Base-by-base conservation (phyloP, 169 alveolate genomes). In the Cryptosporidium ubiquitum region DNA sequence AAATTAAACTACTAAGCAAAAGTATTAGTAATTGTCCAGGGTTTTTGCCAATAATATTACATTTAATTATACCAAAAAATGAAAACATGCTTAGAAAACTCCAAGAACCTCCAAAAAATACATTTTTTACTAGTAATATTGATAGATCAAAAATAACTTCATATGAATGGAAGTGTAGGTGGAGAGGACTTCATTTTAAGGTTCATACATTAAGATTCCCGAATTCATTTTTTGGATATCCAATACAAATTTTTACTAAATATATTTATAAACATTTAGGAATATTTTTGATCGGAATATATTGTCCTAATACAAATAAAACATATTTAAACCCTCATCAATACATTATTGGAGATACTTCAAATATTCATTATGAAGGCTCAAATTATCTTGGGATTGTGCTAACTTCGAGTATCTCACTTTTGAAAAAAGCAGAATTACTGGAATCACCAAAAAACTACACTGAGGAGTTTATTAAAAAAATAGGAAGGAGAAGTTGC, bases 201-300 rank as follows among this genome's bases (percentile, higher is more conserved):
- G 84, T 69, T 69, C 18, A 69, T 23, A 69, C 84, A 69, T 69
- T 69, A n/a, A 39, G 42, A 69, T 69, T 69, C 23, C 84, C 84
- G 14, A 44, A 10, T 7, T 69, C 84, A 9, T 69, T 69, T 31
- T 26, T 31, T 69, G 84, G 84, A 26, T 69, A 69, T 44, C 84
- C 84, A 18, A 69, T 69, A 69, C 33, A 44, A 42, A 44, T 69
- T 23, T 69, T 69, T 69, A 69, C 64, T 5, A 69, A 44, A 16
- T 44, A 69, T 44, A 69, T 69, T 37, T 69, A 69, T 23, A 69
- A 69, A 44, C 64, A 69, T 16, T 18, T 69, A 12, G 84, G 84
- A 18, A 69, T 69, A 23, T 42, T 69, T 44, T 69, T 69, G 18
- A 69, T 69, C 16, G 84, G 84, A 26, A 44, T 69, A 14, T 69